Evolutionary conservation across 768 basidiomycete species (phyloP), one percentile per base, ranked within the genome.

Genomic region (Suillus subaureus): DNA sequence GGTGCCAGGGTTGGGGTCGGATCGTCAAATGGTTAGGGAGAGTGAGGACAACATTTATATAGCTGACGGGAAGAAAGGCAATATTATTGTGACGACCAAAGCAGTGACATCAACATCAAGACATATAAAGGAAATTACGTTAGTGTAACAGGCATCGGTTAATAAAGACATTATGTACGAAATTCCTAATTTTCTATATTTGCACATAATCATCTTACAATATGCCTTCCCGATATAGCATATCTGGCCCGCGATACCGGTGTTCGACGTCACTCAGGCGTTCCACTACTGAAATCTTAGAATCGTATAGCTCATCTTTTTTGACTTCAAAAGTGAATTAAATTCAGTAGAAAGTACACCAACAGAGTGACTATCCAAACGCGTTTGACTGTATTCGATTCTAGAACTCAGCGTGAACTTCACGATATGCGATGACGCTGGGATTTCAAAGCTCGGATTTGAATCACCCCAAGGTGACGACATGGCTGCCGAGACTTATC

Each of bases 71-170:
- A 69, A 76, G 66, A 76, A 76, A 72, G 71, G 68, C 66, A 64
- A 55, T 51, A 72, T 75, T 51, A 72, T 75, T 67, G 68, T 69
- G 68, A 65, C 63, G 55, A 61, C 61, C 63, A 61, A 62, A 70
- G 65, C 61, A 69, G 73, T 76, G 76, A 76, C 75, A 78, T 77
- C 76, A 77, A 72, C 37, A 28, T n/a, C n/a, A n/a, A n/a, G n/a
- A 51, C 57, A 63, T 64, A 65, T 64, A 43, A 54, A 66, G n/a
- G 63, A 60, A 60, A 40, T 75, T 70, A 70, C 67, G 70, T 70
- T 65, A 70, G 18, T 62, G 64, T 67, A 49, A 69, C 37, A 54
- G 33, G 64, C 71, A 75, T 72, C 72, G 69, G 68, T 74, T 71
- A 67, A 69, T 64, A 73, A 69, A 68, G 63, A 67, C 66, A 71